These are phyloP conservation scores for Microbotryum intermedium DNA, from an alignment of 1,284 basidiomycete genomes.

Conservation along the genomic window DNA sequence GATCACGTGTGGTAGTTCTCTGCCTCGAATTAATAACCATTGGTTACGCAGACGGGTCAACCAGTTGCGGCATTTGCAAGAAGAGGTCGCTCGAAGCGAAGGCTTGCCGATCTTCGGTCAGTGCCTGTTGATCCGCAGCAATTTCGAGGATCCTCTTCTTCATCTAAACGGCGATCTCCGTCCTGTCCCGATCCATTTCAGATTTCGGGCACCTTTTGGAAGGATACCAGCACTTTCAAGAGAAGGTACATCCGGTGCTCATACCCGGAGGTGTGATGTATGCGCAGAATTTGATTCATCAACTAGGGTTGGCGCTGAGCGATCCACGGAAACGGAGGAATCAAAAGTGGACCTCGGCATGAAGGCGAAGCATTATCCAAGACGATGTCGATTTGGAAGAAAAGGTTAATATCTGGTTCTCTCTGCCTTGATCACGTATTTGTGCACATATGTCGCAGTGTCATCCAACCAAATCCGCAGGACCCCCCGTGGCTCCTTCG, in stretches of 20 bases:
- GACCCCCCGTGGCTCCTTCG: no score
- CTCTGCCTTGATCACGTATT: no score
- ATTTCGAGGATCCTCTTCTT: background rate
- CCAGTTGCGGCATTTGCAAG: constrained; percentile 27
- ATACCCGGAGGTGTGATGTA: constrained; percentile 25
- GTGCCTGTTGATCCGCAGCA: background rate
- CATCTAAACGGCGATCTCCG: background rate
- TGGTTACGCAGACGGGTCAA: constrained; percentile 16
- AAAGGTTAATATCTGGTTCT: no score
- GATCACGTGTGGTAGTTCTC: background rate
- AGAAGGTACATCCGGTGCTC: constrained; percentile 29
- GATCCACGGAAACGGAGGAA: constrained; percentile 11
- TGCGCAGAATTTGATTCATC: constrained; percentile 28
- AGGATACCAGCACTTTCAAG: constrained; percentile 29
- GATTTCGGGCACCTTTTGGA: constrained; percentile 26
- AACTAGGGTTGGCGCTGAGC: constrained; percentile 27
- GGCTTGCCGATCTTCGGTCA: constrained; percentile 25
- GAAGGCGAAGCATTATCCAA: no score
- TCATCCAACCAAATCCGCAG: no score
- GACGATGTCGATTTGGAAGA: no score
- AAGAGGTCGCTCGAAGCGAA: constrained; percentile 24
- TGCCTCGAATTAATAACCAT: background rate
- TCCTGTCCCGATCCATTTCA: background rate
- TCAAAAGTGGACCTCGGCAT: no score
- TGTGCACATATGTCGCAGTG: no score